Evolutionary conservation across 1,139 yeast species (phyloP).

Genomic region (Geotrichum histeridarum): DNA sequence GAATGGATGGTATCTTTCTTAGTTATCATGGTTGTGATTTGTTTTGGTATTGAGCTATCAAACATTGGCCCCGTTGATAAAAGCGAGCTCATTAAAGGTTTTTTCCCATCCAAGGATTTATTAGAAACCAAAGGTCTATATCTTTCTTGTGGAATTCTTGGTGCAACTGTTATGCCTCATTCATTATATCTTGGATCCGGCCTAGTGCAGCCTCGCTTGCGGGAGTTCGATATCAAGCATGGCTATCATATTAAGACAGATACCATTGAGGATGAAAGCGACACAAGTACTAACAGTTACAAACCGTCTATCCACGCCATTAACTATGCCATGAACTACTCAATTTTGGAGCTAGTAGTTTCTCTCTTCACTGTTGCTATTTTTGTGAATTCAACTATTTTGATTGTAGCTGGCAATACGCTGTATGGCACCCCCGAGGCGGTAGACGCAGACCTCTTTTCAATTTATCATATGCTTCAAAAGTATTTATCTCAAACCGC

Average conservation of each 20-base stretch:
- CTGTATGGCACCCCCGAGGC: constrained; percentile 58
- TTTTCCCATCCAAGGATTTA: constrained; percentile 59
- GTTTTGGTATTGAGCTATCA: constrained; percentile 65
- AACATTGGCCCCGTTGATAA: constrained; percentile 48
- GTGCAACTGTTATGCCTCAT: constrained; percentile 84
- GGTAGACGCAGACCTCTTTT: constrained; percentile 65
- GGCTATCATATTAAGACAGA: constrained; percentile 34
- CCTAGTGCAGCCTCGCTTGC: constrained; percentile 63
- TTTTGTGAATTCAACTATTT: constrained; percentile 72
- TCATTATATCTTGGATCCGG: constrained; percentile 72
- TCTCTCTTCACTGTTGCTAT: constrained; percentile 70
- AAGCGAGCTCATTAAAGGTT: constrained; percentile 60
- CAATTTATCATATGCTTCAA: constrained; percentile 58
- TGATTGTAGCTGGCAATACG: constrained; percentile 71
- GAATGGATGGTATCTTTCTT: constrained; percentile 62
- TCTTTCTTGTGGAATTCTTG: constrained; percentile 70
- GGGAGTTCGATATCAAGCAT: constrained; percentile 49
- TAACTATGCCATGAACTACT: constrained; percentile 58
- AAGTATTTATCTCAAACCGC: constrained; percentile 61
- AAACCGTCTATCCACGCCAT: constrained; percentile 64
- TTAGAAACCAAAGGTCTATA: constrained; percentile 61
- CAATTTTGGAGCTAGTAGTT: constrained; percentile 57
- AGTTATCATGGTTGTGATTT: constrained; percentile 66
- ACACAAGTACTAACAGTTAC: constrained; percentile 26
- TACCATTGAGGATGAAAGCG: constrained; percentile 35